Evolutionary conservation across 805 yeast genomes (phyloP), one percentile per base, ranked within the genome.

Genomic region (Kregervanrija fluxuum): DNA sequence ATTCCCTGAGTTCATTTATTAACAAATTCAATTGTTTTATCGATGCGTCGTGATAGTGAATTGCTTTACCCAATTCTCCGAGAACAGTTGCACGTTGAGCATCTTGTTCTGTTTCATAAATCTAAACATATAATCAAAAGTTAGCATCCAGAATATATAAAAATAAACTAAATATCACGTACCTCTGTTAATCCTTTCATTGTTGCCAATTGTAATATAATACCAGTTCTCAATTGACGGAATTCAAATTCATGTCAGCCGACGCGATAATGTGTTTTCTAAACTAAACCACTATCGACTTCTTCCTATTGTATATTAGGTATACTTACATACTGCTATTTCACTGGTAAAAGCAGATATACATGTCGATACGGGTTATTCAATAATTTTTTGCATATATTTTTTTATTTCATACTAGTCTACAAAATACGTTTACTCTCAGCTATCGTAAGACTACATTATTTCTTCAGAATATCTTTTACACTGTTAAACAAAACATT

Each of bases 71-170:
- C 33, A 65, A 66, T 37, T 75, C 73, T 8, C 71, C 71, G 38
- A 67, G 64, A 30, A 67, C 48, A 1, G 70, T 66, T 11, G 74
- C 68, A 28, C 63, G 57, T 48, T 80, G 84, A 0, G 84, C 85
- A 38, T 64, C 67, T 44, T 72, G 74, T 14, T 78, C 77, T 4
- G 71, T 57, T 30, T 69, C 68, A 49, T 77, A 79, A 2, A 75
- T 75, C 75, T 74, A 33, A 8, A 8, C 3, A 14, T 11, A 14
- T 6, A 15, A 10, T 3, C 4, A 34, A 17, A n/a, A 38, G 47
- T 46, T 43, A 48, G 43, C 43, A 45, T 40, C 16, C 2, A 2
- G 8, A 6, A 6, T 22, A 22, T 8, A 6, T 22, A 5, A 6
- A 22, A 22, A 5, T 6, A 22, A 22, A 22, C 28, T 22, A 22